These are phyloP conservation scores for Boletus sensibilis DNA, from an alignment of 768 basidiomycete genomes.

Conservation along the genomic window DNA sequence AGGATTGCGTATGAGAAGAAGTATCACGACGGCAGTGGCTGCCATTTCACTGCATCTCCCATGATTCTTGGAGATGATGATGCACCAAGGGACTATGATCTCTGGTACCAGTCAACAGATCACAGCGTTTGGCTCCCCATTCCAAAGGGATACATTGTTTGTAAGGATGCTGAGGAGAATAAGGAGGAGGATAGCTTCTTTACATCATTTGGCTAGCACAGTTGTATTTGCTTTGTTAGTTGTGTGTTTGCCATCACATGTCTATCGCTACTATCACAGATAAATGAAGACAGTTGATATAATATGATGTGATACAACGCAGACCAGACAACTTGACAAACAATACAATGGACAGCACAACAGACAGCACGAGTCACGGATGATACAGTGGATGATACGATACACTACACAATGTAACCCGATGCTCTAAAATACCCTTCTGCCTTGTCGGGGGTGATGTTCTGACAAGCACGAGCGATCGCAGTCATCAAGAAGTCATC, in stretches of 20 bases:
- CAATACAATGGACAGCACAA: too few species aligned
- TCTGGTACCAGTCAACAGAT: not conserved
- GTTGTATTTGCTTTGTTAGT: too few species aligned
- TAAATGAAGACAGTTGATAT: too few species aligned
- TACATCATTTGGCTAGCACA: too few species aligned
- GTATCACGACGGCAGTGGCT: not conserved
- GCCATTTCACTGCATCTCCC: not conserved
- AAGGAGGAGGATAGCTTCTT: too few species aligned
- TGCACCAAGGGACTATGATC: not conserved
- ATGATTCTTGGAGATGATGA: not conserved
- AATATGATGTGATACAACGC: too few species aligned
- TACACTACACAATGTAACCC: too few species aligned
- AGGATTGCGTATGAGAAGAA: not conserved
- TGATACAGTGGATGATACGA: too few species aligned
- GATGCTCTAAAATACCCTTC: constrained; percentile 1
- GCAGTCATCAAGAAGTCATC: not conserved
- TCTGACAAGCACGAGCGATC: not conserved
- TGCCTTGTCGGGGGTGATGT: not conserved
- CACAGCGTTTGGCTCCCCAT: not conserved
- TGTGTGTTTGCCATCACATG: too few species aligned
- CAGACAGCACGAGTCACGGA: too few species aligned
- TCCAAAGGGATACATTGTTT: not conserved
- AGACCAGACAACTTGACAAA: too few species aligned
- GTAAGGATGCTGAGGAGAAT: not conserved
- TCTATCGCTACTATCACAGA: too few species aligned